Evolutionary conservation across 2,329 filamentous ascomycete species (phyloP), one percentile per base, ranked within the genome.

Genomic region (Curvularia sp.): DNA sequence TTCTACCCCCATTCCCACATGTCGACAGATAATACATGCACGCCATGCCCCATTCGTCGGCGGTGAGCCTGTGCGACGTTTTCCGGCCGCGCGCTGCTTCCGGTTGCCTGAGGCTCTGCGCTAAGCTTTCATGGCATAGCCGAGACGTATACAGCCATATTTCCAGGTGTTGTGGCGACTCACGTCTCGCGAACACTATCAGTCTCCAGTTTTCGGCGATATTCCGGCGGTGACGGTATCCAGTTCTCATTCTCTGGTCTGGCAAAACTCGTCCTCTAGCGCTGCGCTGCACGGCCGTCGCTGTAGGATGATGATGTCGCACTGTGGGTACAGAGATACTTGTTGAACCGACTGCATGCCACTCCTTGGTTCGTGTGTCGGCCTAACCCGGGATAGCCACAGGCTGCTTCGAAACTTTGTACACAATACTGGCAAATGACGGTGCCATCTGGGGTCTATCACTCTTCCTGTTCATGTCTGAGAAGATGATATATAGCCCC

Each of bases 311-410:
- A 70, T 71, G 64, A 70, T 71, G 68, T 71, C 64, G 66, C 53
- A 59, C 15, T 65, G 68, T 71, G 68, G 68, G 54, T 69, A 71
- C 68, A 55, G 27, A 66, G 64, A 55, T 71, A 66, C 64, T 65
- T 67, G 68, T 67, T 69, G 66, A 60, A 63, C 58, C 53, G 53
- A 57, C 62, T 52, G 56, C 32, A 25, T 56, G 49, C 47, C 50
- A 46, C 32, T 48, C 27, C 38, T 46, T 53, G 54, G 30, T 52
- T 59, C 55, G 55, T 54, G 53, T 55, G 45, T 64, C 68, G 68
- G 67, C 65, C 57, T 61, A 56, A 65, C 50, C 67, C 67, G 68
- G 64, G 63, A 63, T 63, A 67, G 58, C 38, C 34, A 43, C 56
- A 61, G 61, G 56, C 27, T 49, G 48, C 55, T 58, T 55, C 49